A percentile compares a stretch with the other conserved stretches of the same genome.
phyloP scores from a whole-genome alignment of 805 yeast genomes.

The Sugiyamaella lignohabitans region DNA sequence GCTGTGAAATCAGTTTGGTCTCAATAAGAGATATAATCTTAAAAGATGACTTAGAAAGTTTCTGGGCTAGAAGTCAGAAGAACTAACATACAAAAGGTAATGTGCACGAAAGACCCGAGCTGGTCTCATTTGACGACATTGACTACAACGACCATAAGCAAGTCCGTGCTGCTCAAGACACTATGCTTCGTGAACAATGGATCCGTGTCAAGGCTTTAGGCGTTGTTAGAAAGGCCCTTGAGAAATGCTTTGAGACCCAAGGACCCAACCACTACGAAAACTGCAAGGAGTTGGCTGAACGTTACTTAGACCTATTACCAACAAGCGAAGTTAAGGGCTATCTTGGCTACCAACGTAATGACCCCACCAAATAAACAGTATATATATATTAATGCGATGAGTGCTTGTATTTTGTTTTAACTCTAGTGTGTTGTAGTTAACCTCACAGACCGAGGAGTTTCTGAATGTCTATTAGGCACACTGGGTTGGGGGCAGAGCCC shows the following conservation, averaged over 20 bases:
- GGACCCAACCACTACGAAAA: slow-evolving; percentile 70
- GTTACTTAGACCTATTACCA: slow-evolving; percentile 70
- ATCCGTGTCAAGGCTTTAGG: slow-evolving; percentile 61
- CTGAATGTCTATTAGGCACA: no score
- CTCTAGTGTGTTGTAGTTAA: no score
- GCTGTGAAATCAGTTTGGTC: no score
- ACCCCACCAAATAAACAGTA: slow-evolving; percentile 57
- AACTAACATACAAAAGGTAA: no score
- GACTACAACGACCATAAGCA: slow-evolving; percentile 61
- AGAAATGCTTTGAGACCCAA: slow-evolving; percentile 56
- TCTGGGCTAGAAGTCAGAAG: no score
- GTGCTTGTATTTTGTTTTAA: no score
- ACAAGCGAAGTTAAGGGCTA: slow-evolving; percentile 62
- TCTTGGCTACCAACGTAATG: slow-evolving; percentile 84
- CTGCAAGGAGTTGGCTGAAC: slow-evolving; percentile 65
- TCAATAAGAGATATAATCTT: no score
- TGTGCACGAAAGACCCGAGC: slow-evolving; percentile 44
- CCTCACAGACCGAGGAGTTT: neutral
- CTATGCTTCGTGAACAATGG: slow-evolving; percentile 75
- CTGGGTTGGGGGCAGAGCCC: neutral
- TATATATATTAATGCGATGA: neutral
- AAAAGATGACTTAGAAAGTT: no score
- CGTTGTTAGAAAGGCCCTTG: slow-evolving; percentile 65
- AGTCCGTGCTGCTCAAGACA: slow-evolving; percentile 66
- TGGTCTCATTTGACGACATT: slow-evolving; percentile 77